Conservation (phyloP, 2,329 filamentous ascomycete genomes). For the Epichloe hybrida region DNA sequence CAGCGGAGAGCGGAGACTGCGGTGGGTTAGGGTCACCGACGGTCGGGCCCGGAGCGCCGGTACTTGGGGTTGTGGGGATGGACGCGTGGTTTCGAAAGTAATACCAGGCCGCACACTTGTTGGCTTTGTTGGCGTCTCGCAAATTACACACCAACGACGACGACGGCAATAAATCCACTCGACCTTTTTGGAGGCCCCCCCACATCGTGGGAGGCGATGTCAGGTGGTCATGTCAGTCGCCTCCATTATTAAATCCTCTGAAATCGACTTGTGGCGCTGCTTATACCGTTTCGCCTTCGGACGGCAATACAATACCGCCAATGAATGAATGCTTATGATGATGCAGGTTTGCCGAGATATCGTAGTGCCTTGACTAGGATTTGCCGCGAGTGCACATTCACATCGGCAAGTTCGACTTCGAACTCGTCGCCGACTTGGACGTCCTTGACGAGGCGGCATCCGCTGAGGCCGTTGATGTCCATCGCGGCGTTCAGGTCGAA, state of each 20-base stretch:
- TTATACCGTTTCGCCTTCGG: background rate
- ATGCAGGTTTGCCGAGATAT: conserved; percentile 9
- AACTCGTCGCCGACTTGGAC: conserved; percentile 38
- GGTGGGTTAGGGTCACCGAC: too few species aligned
- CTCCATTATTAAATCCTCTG: background rate
- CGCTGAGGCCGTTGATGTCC: conserved; percentile 24
- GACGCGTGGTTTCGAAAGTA: too few species aligned
- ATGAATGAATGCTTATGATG: background rate
- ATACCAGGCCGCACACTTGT: too few species aligned
- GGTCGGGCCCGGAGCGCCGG: too few species aligned
- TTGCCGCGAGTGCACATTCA: conserved; percentile 34
- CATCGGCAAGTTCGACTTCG: conserved; percentile 38
- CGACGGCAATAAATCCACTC: too few species aligned
- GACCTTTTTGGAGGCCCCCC: too few species aligned
- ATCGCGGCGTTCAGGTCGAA: conserved; percentile 33
- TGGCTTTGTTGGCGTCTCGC: too few species aligned
- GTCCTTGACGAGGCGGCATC: conserved; percentile 25
- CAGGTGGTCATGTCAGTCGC: background rate
- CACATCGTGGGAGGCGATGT: background rate
- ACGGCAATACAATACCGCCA: background rate
- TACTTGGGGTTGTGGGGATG: too few species aligned
- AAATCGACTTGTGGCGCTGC: background rate
- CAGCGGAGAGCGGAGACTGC: too few species aligned
- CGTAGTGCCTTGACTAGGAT: conserved; percentile 34
- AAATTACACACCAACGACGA: too few species aligned